Evolutionary conservation across 352 stramenopile species (phyloP), one percentile per base, ranked within the genome.

Genomic region (Phytophthora hibernalis): DNA sequence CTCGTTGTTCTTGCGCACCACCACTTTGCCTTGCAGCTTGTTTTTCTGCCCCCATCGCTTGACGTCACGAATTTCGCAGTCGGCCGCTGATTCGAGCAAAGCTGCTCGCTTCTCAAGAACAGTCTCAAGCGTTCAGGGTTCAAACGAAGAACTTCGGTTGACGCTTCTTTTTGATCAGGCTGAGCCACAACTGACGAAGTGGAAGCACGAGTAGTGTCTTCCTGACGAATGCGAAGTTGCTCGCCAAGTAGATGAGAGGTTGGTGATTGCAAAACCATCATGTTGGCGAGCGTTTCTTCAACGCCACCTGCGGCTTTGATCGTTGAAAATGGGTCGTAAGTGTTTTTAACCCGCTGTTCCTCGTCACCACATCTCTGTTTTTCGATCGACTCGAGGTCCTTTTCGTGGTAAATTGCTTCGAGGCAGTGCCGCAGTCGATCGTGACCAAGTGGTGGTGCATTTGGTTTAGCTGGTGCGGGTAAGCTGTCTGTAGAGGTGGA

Each of bases 231-330:
- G n/a, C 80, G 79, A 38, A 91, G 68, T 30, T 87, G 62, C n/a
- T 84, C 57, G 0, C 65, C 61, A 20, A 86, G 69, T 42, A 73
- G 44, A 1, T 53, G 33, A 0, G 61, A 53, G 10, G 68, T 72
- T 9, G 70, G 70, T 0, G 72, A 61, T 26, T 82, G 72, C n/a
- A 63, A 31, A 3, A 10, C 24, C 13, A 89, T 55, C 22, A 86
- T 53, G 28, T 65, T 75, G 0, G 31, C 70, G 3, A 91, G 26
- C 1, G 72, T 77, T 30, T 87, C 70, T 20, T 89, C 82, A 1
- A 91, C 75, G 0, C 82, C 82, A 33, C 82, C 82, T 4, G 58
- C 60, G 24, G 59, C 49, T 64, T 88, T 89, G 49, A 91, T 89
- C 1, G 64, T 59, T 13, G 77, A 68, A 20, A 91, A 91, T 7